Evolutionary conservation across 768 basidiomycete genomes (phyloP).

Genomic region (Suillus spraguei): DNA sequence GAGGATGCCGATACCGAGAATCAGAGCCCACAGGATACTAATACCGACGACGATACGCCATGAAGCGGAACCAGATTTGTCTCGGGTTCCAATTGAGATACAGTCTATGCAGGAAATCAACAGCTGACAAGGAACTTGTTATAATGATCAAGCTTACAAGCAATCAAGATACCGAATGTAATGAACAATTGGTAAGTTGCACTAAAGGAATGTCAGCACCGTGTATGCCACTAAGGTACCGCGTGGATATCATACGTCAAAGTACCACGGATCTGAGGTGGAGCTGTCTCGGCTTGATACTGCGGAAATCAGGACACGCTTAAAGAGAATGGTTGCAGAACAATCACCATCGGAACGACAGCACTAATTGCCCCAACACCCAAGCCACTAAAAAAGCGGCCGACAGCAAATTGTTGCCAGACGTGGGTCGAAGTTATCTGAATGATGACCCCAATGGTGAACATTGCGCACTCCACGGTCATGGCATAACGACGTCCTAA

Average conservation of each 20-base stretch:
- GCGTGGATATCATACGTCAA: constrained; percentile 40
- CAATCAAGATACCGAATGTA: constrained; percentile 69
- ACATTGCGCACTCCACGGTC: constrained; percentile 57
- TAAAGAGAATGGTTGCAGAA: constrained; percentile 7
- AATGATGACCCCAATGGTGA: constrained; percentile 62
- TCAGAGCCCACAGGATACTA: constrained; percentile 61
- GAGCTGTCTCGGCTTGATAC: constrained; percentile 76
- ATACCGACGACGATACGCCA: constrained; percentile 69
- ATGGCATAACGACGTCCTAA: constrained; percentile 71
- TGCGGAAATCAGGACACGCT: constrained; percentile 21
- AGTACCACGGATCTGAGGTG: constrained; percentile 70
- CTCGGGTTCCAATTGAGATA: constrained; percentile 69
- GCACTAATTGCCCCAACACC: constrained; percentile 71
- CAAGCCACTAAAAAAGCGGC: constrained; percentile 65
- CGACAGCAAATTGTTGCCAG: constrained; percentile 72
- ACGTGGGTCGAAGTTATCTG: constrained; percentile 50
- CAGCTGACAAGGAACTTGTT: constrained; percentile 11
- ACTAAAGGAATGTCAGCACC: constrained; percentile 12
- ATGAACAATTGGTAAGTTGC: constrained; percentile 67
- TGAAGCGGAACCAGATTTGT: constrained; percentile 45
- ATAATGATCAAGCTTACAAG: constrained; percentile 43
- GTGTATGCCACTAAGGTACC: constrained; percentile 3
- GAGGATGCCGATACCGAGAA: constrained; percentile 64
- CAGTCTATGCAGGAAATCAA: constrained; percentile 42
- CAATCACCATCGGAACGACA: constrained; percentile 60